Evolutionary conservation across 352 stramenopile genomes (phyloP).

Genomic region (Phytophthora tubulina): DNA sequence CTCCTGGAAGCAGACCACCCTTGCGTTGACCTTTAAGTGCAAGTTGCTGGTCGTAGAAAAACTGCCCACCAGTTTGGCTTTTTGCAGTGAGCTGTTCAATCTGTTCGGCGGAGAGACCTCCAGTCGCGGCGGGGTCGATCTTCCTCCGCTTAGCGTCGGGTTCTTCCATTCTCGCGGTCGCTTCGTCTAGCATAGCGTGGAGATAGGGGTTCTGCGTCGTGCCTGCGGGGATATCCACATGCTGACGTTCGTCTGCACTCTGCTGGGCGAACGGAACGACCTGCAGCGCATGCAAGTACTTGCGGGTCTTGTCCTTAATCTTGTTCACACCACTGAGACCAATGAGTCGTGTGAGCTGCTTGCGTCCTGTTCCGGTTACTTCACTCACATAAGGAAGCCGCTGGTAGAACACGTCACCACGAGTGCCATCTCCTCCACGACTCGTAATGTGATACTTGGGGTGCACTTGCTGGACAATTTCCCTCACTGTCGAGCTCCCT

Average conservation of each 20-base stretch:
- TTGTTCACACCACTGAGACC: conserved; percentile 65
- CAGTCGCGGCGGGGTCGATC: conserved; percentile 26
- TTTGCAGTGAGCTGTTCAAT: conserved; percentile 71
- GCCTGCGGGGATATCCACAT: conserved; percentile 71
- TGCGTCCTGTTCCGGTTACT: conserved; percentile 45
- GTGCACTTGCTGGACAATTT: conserved; percentile 54
- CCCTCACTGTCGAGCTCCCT: conserved; percentile 39
- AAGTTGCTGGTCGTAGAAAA: conserved; percentile 83
- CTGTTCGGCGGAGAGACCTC: conserved; percentile 68
- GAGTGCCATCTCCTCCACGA: conserved; percentile 44
- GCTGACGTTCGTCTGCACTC: conserved; percentile 35
- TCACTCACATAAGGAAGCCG: conserved; percentile 83
- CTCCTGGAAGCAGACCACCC: conserved; percentile 43
- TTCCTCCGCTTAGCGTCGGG: conserved; percentile 57
- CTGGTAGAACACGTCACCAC: conserved; percentile 76
- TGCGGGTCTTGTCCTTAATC: conserved; percentile 78
- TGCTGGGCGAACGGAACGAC: conserved; percentile 52
- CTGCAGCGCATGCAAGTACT: conserved; percentile 85
- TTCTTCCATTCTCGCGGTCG: conserved; percentile 29
- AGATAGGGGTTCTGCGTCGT: conserved; percentile 82
- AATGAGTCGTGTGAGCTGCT: conserved; percentile 80
- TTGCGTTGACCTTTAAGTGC: conserved; percentile 63
- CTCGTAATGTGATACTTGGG: conserved; percentile 86
- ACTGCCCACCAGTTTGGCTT: conserved; percentile 54
- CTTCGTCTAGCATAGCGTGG: conserved; percentile 41